Evolutionary conservation across 108 stramenopile genomes (phyloP), one percentile per base, ranked within the genome.

Genomic region (Schizochytrium sp.): DNA sequence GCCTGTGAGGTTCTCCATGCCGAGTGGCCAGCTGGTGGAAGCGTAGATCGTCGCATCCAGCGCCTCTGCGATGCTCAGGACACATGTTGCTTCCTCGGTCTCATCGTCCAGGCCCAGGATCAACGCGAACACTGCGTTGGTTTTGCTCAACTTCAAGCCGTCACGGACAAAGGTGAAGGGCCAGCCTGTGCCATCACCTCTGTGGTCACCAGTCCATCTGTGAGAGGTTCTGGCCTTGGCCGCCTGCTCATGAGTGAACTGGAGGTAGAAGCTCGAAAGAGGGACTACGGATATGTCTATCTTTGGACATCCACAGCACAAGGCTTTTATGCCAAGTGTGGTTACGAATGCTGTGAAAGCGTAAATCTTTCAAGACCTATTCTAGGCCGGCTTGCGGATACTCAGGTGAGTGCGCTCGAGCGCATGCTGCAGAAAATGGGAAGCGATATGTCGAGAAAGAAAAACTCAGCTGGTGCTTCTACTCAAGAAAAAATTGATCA

Each of bases 251-350:
- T 83, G 76, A 1, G 40, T 28, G 47, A n/a, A n/a, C 7, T 83
- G 15, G 45, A 83, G 1, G 76, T 55, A 13, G 28, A 83, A 5
- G 76, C 76, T 10, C 45, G 47, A 10, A 0, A 50, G 10, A 47
- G 49, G 5, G 76, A 53, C 50, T 83, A 83, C 76, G 55, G 50
- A 2, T 83, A 55, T 2, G 53, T 83, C 2, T 83, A 83, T 42
- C 53, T 83, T 5, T 83, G 76, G 76, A 83, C 76, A 56, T 55
- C 50, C 15, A 83, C 76, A 5, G 76, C 76, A 53, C 50, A 49
- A 83, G 76, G 76, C 5, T 83, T 83, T 83, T 83, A 83, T 53
- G 76, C 47, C 10, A 83, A 2, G 53, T 83, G 76, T 40, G 76
- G 76, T 53, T 83, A 83, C 47, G n/a, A 47, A 8, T 55, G 50